A percentile compares a stretch with the other conserved stretches of the same genome.
Evolutionary conservation across 2,329 filamentous ascomycete genomes (phyloP).

Genomic region (Cercospora nicotianae): DNA sequence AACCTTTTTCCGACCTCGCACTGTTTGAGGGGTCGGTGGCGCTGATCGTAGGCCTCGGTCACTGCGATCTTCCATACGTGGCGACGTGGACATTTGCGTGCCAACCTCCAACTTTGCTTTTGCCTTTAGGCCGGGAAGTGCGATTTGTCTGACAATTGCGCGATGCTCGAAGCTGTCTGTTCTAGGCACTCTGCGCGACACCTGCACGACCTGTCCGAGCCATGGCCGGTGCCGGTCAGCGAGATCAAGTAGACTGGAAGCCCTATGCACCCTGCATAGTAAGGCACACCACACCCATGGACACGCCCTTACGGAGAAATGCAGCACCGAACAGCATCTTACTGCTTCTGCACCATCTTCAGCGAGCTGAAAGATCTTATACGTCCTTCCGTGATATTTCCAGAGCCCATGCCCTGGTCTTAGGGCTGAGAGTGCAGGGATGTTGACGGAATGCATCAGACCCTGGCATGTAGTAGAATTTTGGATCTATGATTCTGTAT

Average conservation of each 20-base stretch:
- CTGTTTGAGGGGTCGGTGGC: conserved; percentile 12
- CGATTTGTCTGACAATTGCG: background rate
- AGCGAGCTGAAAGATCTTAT: conserved; percentile 3
- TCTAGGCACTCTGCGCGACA: background rate
- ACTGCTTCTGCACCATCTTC: background rate
- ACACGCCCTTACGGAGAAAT: background rate
- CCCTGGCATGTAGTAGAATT: background rate
- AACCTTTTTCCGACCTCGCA: conserved; percentile 11
- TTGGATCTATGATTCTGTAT: background rate
- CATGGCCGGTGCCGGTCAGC: background rate
- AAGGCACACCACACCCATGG: background rate
- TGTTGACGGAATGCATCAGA: background rate
- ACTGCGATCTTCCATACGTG: background rate
- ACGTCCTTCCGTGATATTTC: conserved; percentile 1
- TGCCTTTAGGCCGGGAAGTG: conserved; percentile 3
- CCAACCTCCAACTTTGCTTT: background rate
- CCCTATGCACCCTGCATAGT: background rate
- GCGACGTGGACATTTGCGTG: background rate
- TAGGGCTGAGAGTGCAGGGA: conserved; percentile 7
- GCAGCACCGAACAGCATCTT: background rate
- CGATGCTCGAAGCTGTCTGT: background rate
- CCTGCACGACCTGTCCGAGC: background rate
- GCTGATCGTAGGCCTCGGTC: conserved; percentile 14
- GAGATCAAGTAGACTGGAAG: background rate
- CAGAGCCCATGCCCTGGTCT: background rate